Evolutionary conservation across 371 early-diverging fungal genomes (phyloP), one percentile per base, ranked within the genome.

Genomic region (Mortierella sp.): DNA sequence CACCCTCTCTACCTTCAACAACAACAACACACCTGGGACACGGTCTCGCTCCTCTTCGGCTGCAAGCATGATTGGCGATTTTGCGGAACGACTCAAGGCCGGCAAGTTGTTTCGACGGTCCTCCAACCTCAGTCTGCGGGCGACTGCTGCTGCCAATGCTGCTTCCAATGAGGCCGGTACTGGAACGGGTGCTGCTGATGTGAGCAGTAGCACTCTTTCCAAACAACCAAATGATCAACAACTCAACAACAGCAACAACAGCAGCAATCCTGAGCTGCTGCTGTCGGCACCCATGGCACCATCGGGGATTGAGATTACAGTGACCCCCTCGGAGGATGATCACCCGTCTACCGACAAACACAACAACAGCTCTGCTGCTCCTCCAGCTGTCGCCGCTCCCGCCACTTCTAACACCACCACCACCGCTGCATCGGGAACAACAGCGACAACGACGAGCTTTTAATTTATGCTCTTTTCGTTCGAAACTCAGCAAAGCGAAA

Each of bases 31-130:
- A 19, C 31, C 75, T 46, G 73, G 75, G 1, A 77, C 67, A 21
- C 34, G 86, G n/a, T 81, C 77, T 46, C 78, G 86, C 24, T 86
- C 86, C 0, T 57, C 86, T 0, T 86, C 86, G 3, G 79, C 86
- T 24, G 86, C 86, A 11, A 81, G 86, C 37, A 76, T 81, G 77
- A 71, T 86, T 44, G 67, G 86, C 37, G 82, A 81, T 16, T 71
- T 86, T 69, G 81, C 86, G 54, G 86, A 86, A 69, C 43, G 79
- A 55, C 76, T 86, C 76, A 81, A 80, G 71, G 64, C 72, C 21
- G 84, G 84, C 43, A 46, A 78, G n/a, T 43, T 84, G 14, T 80
- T 80, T 44, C 55, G 70, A 26, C 78, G 81, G 24, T 31, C 81
- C 0, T 67, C 75, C 5, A 57, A 54, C 34, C 26, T 59, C 72